Conservation (phyloP, 2,329 filamentous ascomycete species). For the Chrysoporthe austroafricana region DNA sequence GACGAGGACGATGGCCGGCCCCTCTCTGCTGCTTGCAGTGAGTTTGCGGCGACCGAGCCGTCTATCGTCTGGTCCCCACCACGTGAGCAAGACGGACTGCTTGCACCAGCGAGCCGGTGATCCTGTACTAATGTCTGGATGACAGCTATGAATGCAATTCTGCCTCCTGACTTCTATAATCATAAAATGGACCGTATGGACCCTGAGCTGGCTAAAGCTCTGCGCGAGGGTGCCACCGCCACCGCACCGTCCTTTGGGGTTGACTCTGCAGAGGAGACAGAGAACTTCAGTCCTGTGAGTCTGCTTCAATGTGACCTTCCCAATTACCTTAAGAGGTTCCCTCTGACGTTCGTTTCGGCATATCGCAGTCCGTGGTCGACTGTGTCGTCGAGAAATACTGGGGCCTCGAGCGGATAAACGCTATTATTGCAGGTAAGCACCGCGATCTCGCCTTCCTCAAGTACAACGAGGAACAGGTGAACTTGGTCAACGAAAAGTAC, state of each 20-base stretch:
- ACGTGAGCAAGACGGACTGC: constrained; percentile 12
- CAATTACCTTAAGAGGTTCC: neutral
- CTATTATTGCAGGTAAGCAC: constrained; percentile 18
- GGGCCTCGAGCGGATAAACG: constrained; percentile 17
- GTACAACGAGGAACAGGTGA: constrained; percentile 16
- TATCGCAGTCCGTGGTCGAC: constrained; percentile 29
- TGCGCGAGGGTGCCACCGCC: constrained; percentile 32
- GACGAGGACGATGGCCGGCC: constrained; percentile 34
- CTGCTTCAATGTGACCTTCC: neutral
- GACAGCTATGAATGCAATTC: constrained; percentile 18
- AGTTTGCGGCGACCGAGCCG: constrained; percentile 21
- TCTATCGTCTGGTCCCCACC: constrained; percentile 25
- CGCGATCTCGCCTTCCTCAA: constrained; percentile 14
- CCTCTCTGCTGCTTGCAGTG: constrained; percentile 22
- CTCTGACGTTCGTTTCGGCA: neutral
- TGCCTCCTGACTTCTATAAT: constrained; percentile 30
- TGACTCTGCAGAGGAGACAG: neutral
- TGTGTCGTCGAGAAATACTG: constrained; percentile 27
- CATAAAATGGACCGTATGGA: constrained; percentile 39
- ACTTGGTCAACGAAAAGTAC: constrained; percentile 17
- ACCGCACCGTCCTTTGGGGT: constrained; percentile 23
- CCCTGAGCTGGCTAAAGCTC: constrained; percentile 33
- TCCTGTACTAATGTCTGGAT: constrained; percentile 27
- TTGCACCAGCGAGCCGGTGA: neutral
- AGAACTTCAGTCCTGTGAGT: constrained; percentile 10